These are phyloP conservation scores for Chaetomium fimeti DNA, from an alignment of 495 filamentous ascomycete genomes.

Conservation along the genomic window DNA sequence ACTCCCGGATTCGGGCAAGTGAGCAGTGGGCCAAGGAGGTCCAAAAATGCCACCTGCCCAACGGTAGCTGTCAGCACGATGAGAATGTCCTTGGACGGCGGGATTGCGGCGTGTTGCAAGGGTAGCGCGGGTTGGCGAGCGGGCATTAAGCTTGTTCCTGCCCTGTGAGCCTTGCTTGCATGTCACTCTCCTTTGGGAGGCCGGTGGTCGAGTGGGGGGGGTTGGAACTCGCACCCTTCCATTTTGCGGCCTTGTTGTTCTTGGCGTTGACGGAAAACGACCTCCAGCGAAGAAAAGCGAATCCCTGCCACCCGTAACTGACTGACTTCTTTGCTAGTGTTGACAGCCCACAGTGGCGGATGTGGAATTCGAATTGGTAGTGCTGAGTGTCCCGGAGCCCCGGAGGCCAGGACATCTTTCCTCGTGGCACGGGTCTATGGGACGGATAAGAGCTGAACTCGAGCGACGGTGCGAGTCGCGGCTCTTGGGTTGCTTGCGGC, in stretches of 20 bases:
- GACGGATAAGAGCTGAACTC: slow-evolving; percentile 9
- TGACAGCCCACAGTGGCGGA: background rate
- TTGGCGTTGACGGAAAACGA: slow-evolving; percentile 3
- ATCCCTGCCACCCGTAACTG: too few relatives aligned
- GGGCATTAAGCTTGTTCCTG: slow-evolving; percentile 10
- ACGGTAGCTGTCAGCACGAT: background rate
- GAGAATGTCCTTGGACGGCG: background rate
- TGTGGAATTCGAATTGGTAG: background rate
- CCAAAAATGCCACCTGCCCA: background rate
- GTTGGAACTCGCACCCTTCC: background rate
- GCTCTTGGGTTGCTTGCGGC: background rate
- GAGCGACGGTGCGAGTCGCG: background rate
- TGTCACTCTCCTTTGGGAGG: too few relatives aligned
- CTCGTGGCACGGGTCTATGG: background rate
- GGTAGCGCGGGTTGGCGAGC: background rate
- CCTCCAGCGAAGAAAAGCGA: background rate
- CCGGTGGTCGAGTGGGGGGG: background rate
- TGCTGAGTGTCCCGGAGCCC: too few relatives aligned
- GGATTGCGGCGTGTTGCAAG: slow-evolving; percentile 7
- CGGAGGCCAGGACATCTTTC: background rate
- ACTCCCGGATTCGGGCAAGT: background rate
- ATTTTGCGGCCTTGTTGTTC: background rate
- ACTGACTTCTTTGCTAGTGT: background rate
- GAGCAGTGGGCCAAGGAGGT: background rate
- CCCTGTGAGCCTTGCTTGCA: slow-evolving; percentile 17